Evolutionary conservation across 139 green algal genomes (phyloP), one percentile per base, ranked within the genome.

Genomic region (Asterochloris erici): DNA sequence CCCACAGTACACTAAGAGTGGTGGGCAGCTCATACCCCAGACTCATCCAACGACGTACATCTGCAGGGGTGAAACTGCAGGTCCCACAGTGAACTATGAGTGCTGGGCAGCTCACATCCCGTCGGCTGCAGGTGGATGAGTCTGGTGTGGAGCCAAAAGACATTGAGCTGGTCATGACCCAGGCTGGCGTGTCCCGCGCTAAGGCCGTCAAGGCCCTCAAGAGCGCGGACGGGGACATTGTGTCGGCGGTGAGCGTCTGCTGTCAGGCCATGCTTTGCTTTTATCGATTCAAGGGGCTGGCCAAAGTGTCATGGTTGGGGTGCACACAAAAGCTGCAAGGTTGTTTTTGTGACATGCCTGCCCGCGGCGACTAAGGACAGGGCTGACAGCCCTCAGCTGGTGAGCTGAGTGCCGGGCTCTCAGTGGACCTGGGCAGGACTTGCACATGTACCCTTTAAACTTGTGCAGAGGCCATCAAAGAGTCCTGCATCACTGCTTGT

Each of bases 141-240:
- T 91, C 84, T 61, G 97, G 95, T 21, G 91, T 99, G 60, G 97
- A 99, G 90, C 73, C 91, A 86, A 99, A 99, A 93, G 97, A 99
- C 88, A 98, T 99, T 86, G 97, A 99, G 89, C 93, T 99, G 71
- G 97, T 99, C 68, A 98, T 99, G 95, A 97, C 94, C 85, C 84
- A 98, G 89, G 97, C 97, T 21, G 93, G 91, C 75, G 97, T 99
- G 24, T 91, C 84, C 28, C 88, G 96, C 15, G 80, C 78, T 60
- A 98, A 98, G 91, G 97, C 97, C 12, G 91, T 99, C 38, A 94
- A 93, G 82, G 96, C 97, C 12, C 92, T 99, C 27, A 98, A 98
- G 87, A 92, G 89, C 62, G 94, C 90, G 14, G 91, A 96, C 38
- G 93, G 93, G 12, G 97, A 99, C 85, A 99, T 99, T 77, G 97